These are phyloP conservation scores for Spergularia bocconei DNA, from an alignment of 148 eudicot species.

Conservation along the genomic window DNA sequence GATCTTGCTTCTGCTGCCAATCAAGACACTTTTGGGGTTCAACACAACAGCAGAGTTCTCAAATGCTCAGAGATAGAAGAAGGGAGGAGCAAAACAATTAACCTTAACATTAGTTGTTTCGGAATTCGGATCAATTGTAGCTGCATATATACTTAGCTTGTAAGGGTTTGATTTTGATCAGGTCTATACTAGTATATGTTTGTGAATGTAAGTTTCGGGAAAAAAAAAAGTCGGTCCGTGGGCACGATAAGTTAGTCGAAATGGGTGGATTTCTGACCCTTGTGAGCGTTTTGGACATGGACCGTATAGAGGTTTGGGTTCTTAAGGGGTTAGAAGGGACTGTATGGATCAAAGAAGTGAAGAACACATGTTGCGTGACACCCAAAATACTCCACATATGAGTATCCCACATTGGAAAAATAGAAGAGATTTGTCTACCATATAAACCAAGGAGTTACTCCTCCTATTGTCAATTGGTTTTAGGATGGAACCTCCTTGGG, in stretches of 20 bases:
- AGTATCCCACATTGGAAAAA: too few relatives aligned
- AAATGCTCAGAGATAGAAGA: slow-evolving; percentile 32
- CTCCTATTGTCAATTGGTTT: too few relatives aligned
- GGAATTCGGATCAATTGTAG: slow-evolving; percentile 28
- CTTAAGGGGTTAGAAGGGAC: slow-evolving; percentile 28
- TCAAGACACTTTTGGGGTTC: too few relatives aligned
- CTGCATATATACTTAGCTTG: too few relatives aligned
- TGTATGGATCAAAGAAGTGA: slow-evolving; percentile 39
- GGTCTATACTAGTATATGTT: slow-evolving; percentile 20
- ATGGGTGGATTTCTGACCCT: slow-evolving; percentile 39
- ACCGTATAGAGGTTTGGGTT: slow-evolving; percentile 37
- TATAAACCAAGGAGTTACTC: too few relatives aligned
- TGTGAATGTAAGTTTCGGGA: too few relatives aligned
- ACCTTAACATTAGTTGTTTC: slow-evolving; percentile 31
- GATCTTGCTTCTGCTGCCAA: slow-evolving; percentile 38
- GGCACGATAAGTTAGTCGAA: slow-evolving; percentile 30
- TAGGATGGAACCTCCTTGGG: too few relatives aligned
- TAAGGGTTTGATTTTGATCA: slow-evolving; percentile 36
- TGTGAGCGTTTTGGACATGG: slow-evolving; percentile 13
- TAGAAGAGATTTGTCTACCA: too few relatives aligned
- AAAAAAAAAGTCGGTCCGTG: neutral
- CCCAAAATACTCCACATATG: too few relatives aligned
- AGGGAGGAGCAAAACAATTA: slow-evolving; percentile 24
- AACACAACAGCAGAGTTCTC: too few relatives aligned
- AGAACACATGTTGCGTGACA: too few relatives aligned